phyloP scores from a whole-genome alignment of 371 early-diverging fungal genomes.

The Rhizopus delemar region DNA sequence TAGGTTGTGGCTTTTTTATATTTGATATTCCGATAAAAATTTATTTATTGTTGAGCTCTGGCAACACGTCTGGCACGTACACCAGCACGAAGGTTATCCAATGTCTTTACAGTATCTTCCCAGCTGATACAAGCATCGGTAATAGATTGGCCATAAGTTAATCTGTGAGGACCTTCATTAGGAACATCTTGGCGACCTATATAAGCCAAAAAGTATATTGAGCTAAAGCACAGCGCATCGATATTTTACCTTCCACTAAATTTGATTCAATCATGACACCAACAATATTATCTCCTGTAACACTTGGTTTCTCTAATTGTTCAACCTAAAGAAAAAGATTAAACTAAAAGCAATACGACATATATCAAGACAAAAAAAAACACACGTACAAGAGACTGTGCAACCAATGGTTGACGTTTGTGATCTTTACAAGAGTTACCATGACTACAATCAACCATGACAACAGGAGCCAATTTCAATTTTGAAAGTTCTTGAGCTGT shows the following conservation, averaged over 20 bases:
- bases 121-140: constrained; percentile 84
- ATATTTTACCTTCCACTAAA: constrained; percentile 59
- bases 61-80: constrained; percentile 66
- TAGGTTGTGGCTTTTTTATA: neutral
- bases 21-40: neutral
- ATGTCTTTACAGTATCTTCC: constrained; percentile 70
- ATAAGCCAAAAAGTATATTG: neutral
- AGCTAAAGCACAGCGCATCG: neutral
- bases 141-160: constrained; percentile 73
- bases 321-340: constrained; percentile 29
- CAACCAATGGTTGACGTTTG: constrained; percentile 80
- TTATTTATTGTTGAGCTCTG: constrained; percentile 13
- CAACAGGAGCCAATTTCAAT: constrained; percentile 58
- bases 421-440: constrained; percentile 83
- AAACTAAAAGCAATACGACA: constrained; percentile 18
- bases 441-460: constrained; percentile 96
- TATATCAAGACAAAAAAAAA: neutral
- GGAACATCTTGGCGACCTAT: constrained; percentile 68
- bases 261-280: constrained; percentile 88
- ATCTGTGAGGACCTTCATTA: constrained; percentile 57
- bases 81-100: constrained; percentile 66
- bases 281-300: constrained; percentile 62
- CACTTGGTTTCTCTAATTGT: constrained; percentile 42
- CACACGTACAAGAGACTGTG: constrained; percentile 60
- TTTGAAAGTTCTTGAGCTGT: constrained; percentile 64